Evolutionary conservation across 805 yeast species (phyloP).

Genomic region (Candida tibetensis): DNA sequence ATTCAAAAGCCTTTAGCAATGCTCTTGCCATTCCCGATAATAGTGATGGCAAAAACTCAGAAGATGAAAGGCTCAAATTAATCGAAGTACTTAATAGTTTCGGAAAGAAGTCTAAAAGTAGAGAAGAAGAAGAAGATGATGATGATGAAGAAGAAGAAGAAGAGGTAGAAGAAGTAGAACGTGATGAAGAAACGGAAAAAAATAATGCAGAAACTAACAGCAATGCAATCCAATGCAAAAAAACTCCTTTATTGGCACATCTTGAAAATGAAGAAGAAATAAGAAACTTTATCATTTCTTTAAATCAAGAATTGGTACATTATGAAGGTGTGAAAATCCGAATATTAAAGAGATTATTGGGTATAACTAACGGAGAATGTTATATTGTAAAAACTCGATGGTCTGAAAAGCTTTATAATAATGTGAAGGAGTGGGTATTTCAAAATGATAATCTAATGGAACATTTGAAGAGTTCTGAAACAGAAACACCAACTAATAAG

Average conservation of each 20-base stretch:
- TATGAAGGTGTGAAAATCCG: constrained; percentile 21
- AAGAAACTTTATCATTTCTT: constrained; percentile 10
- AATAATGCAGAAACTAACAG: constrained; percentile 2
- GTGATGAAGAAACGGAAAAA: constrained; percentile 6
- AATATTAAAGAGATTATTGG: constrained; percentile 26
- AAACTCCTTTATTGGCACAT: constrained; percentile 8
- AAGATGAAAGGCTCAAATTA: constrained; percentile 31
- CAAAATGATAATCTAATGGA: constrained; percentile 27
- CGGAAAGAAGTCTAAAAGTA: constrained; percentile 16
- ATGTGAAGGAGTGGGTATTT: constrained; percentile 34
- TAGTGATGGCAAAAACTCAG: constrained; percentile 11
- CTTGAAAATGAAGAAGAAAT: constrained; percentile 15
- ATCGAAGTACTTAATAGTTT: constrained; percentile 36
- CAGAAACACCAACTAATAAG: constrained; percentile 1
- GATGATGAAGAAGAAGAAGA: constrained; percentile 1
- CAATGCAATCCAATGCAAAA: constrained; percentile 2
- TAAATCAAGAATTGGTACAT: constrained; percentile 13
- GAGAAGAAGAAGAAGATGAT: too few species aligned
- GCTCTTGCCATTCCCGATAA: constrained; percentile 15
- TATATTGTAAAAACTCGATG: constrained; percentile 38
- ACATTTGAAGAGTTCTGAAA: constrained; percentile 2
- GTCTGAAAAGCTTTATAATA: constrained; percentile 32
- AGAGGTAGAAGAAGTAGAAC: constrained; percentile 5
- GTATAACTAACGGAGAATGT: constrained; percentile 16
- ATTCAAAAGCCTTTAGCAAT: constrained; percentile 12